Percentiles rank a stretch among this genome's conserved stretches.
Conservation (phyloP, 305 asterid species). For the Caryopteris hybrid region DNA sequence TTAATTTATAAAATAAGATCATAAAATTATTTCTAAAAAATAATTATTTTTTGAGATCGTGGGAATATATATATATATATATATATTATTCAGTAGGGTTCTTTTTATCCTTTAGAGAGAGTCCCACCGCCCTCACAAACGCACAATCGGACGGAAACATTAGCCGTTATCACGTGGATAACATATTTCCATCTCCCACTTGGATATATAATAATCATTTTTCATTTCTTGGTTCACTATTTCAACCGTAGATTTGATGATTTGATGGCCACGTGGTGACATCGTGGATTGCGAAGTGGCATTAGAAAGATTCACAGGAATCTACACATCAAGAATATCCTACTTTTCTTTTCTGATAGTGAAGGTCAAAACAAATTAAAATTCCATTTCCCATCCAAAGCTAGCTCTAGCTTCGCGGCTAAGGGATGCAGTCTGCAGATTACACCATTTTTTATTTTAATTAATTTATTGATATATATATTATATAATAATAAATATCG, state of each 20-base stretch:
- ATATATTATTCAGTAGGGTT: too few species aligned
- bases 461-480: too few species aligned
- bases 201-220: too few species aligned
- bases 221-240: not conserved
- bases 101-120: too few species aligned
- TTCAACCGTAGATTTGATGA: constrained; percentile 6
- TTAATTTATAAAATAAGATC: too few species aligned
- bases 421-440: not conserved
- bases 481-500: too few species aligned
- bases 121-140: constrained; percentile 37
- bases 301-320: not conserved
- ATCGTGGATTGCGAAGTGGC: constrained; percentile 7
- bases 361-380: constrained; percentile 3
- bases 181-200: constrained; percentile 22
- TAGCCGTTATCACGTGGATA: not conserved
- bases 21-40: too few species aligned
- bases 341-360: not conserved
- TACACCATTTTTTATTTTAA: not conserved
- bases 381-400: not conserved
- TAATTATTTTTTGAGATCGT: too few species aligned
- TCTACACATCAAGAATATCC: constrained; percentile 3
- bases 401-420: constrained; percentile 18
- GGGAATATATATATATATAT: too few species aligned
- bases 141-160: constrained; percentile 13
- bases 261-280: constrained; percentile 11